Percentiles rank a stretch among this genome's conserved stretches.
Conservation (phyloP, 2,329 filamentous ascomycete species). For the Seiridium unicorne region DNA sequence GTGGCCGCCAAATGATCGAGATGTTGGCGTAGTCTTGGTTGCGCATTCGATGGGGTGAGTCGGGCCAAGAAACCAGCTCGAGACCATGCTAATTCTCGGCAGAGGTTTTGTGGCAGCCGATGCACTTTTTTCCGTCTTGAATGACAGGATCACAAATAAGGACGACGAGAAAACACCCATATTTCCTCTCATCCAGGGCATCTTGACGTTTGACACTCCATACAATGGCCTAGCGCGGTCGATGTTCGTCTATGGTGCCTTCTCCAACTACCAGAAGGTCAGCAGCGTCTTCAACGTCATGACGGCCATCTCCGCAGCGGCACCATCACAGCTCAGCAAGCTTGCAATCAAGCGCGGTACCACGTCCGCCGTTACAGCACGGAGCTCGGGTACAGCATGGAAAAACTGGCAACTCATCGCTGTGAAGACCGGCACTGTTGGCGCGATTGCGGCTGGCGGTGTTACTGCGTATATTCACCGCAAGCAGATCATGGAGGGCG, state of each 20-base stretch:
- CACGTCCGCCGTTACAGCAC: slow-evolving; percentile 13
- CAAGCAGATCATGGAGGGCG: slow-evolving; percentile 57
- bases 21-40: slow-evolving; percentile 74
- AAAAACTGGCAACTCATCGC: slow-evolving; percentile 63
- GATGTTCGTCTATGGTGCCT: slow-evolving; percentile 61
- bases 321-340: slow-evolving; percentile 40
- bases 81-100: slow-evolving; percentile 39
- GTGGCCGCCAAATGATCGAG: slow-evolving; percentile 77
- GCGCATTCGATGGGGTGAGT: slow-evolving; percentile 77
- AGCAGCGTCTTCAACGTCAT: slow-evolving; percentile 56
- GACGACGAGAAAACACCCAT: slow-evolving; percentile 43
- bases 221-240: slow-evolving; percentile 65
- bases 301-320: slow-evolving; percentile 49
- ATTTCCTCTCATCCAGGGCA: slow-evolving; percentile 78
- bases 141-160: slow-evolving; percentile 54
- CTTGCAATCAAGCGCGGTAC: slow-evolving; percentile 30
- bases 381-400: slow-evolving; percentile 40
- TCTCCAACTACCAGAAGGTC: slow-evolving; percentile 58
- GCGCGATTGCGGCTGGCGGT: slow-evolving; percentile 76
- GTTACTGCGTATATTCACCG: slow-evolving; percentile 80
- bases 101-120: slow-evolving; percentile 82
- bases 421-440: slow-evolving; percentile 78
- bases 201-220: slow-evolving; percentile 83
- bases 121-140: slow-evolving; percentile 68
- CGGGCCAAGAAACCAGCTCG: neutral